Conservation (phyloP, 352 stramenopile species). For the Phytophthora megakarya region DNA sequence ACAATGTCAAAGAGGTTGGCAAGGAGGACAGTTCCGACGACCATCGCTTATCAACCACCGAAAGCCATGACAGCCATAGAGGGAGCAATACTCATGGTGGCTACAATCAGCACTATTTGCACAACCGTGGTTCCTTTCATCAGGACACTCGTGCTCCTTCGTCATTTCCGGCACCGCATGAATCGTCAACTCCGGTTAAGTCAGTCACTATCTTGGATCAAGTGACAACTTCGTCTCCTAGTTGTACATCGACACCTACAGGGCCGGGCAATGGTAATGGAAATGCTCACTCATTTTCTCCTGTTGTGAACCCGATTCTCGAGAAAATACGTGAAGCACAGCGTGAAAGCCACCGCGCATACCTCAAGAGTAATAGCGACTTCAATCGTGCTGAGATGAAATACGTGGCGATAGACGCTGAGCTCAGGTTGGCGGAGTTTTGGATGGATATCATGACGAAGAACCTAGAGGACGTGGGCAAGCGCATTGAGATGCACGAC, state of each 20-base stretch:
- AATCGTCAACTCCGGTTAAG: constrained; percentile 17
- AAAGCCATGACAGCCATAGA: constrained; percentile 9
- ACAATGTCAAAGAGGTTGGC: background rate
- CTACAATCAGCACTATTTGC: constrained; percentile 18
- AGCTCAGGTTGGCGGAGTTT: constrained; percentile 67
- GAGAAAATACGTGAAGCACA: constrained; percentile 48
- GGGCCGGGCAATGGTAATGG: constrained; percentile 5
- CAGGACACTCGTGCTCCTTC: constrained; percentile 12
- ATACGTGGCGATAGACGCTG: constrained; percentile 49
- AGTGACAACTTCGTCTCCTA: constrained; percentile 26
- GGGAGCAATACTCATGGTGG: background rate
- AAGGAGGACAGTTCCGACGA: constrained; percentile 10
- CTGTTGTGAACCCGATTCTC: constrained; percentile 38
- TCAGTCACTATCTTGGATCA: constrained; percentile 11
- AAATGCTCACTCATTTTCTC: constrained; percentile 12
- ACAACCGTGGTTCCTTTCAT: constrained; percentile 14
- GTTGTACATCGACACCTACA: constrained; percentile 12
- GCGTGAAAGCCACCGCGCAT: constrained; percentile 50
- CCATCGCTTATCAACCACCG: background rate
- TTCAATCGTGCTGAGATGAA: constrained; percentile 70
- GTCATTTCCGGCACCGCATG: constrained; percentile 20
- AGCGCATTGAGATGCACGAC: constrained; percentile 77
- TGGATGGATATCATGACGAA: constrained; percentile 68
- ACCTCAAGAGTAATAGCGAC: constrained; percentile 61
- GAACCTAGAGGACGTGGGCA: constrained; percentile 73